Evolutionary conservation across 1,284 basidiomycete species (phyloP), one percentile per base, ranked within the genome.

Genomic region (Cystobasidium sp.): DNA sequence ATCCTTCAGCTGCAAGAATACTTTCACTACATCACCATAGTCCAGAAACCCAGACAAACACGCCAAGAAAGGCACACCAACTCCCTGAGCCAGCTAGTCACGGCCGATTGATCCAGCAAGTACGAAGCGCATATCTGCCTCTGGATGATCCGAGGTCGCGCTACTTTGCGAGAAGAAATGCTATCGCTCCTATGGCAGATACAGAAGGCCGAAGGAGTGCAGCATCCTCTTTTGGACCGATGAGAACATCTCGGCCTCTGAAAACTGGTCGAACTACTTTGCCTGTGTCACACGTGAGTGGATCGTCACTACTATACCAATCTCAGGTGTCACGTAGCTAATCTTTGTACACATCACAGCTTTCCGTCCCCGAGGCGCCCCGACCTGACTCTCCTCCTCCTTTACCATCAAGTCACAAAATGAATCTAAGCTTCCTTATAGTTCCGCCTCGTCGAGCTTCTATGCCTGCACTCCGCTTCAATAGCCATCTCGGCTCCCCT

Each of bases 351-450:
- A 44, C 20, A 4, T 3, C 46, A 37, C 49, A 73, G 70, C 63
- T 73, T 18, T 18, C 31, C 14, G 53, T 73, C 3, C 70, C 70
- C 7, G 20, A 56, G 18, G 6, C 20, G 24, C n/a, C 70, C 14
- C 49, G 46, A 1, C 63, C 70, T 4, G 16, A 44, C n/a, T 73
- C 70, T 7, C 70, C 70, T 0, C 63, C 63, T 14, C 69, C 69
- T 6, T 52, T 14, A 3, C 24, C 39, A 8, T 22, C 51, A 16
- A 53, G 41, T 41, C 22, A 47, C n/a, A 39, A 31, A 14, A 47
- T 46, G 18, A 71, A 31, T n/a, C 18, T 71, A 53, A 12, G 47
- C 14, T 46, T 44, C 31, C 47, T 71, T 1, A 24, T 71, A 5
- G 9, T 64, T 0, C 69, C 69, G 41, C 39, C 22, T 20, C 58